These are phyloP conservation scores for Citrus sinensis DNA, from an alignment of 345 rosid species.

Conservation along the genomic window DNA sequence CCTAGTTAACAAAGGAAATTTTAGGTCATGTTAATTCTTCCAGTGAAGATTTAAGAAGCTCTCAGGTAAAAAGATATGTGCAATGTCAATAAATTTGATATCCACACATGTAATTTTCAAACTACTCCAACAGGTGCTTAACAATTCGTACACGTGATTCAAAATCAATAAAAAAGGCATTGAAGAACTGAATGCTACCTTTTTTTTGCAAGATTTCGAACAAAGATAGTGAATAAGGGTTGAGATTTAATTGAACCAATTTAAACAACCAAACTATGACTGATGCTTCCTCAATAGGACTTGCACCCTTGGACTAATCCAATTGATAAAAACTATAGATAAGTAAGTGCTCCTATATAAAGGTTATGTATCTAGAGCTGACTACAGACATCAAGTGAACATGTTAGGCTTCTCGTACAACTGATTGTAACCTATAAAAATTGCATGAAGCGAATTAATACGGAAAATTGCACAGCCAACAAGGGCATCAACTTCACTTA, in stretches of 20 bases:
- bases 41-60: background rate
- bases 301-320: background rate
- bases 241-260: background rate
- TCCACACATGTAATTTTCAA: background rate
- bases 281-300: background rate
- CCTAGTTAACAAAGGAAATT: constrained; percentile 41
- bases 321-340: background rate
- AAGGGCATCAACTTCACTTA: constrained; percentile 34
- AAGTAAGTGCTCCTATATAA: background rate
- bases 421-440: constrained; percentile 10
- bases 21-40: background rate
- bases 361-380: background rate
- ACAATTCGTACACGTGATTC: background rate
- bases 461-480: background rate
- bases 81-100: background rate
- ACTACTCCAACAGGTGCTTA: background rate
- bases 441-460: background rate
- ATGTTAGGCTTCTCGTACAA: background rate
- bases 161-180: background rate
- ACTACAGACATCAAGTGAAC: background rate
- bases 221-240: background rate
- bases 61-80: background rate
- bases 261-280: background rate
- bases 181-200: background rate
- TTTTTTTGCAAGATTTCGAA: background rate